A percentile compares a stretch with the other conserved stretches of the same genome.
Evolutionary conservation across 2,329 filamentous ascomycete species (phyloP).

Genomic region (Colletotrichum sp.): DNA sequence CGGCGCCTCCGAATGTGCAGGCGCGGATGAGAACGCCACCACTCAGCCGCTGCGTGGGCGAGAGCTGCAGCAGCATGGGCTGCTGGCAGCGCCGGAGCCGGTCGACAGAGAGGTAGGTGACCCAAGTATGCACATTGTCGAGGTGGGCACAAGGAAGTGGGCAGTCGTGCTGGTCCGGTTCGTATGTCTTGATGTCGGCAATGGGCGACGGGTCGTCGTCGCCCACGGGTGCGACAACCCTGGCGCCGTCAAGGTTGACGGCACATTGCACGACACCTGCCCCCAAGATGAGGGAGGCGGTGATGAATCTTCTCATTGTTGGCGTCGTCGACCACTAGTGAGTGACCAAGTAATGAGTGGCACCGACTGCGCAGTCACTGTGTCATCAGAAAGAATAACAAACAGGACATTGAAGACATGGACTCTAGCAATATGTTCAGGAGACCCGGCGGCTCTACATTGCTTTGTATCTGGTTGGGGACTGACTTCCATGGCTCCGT

Average conservation of each 20-base stretch:
- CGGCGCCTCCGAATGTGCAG: neutral
- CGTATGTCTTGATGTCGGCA: neutral
- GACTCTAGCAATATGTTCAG: neutral
- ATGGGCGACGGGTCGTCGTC: neutral
- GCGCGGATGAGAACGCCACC: neutral
- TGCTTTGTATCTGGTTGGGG: neutral
- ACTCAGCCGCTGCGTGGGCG: slow-evolving; percentile 4
- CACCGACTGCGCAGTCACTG: neutral
- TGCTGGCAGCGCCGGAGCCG: slow-evolving; percentile 23
- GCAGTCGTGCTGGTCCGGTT: neutral
- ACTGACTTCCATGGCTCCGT: neutral
- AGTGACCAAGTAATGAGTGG: neutral
- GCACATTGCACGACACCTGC: neutral
- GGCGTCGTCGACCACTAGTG: neutral
- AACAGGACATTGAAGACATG: neutral
- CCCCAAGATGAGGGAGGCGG: neutral
- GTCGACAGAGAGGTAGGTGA: slow-evolving; percentile 23
- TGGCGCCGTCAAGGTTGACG: neutral
- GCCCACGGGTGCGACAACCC: neutral
- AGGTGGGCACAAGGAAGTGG: neutral
- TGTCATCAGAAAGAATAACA: neutral
- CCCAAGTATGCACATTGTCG: slow-evolving; percentile 25
- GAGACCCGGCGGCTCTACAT: neutral
- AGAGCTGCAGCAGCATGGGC: slow-evolving; percentile 21
- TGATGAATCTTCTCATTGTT: neutral